A percentile compares a stretch with the other conserved stretches of the same genome.
These are phyloP conservation scores for Prunella vulgaris DNA, from an alignment of 257 asterid genomes.

Conservation along the genomic window DNA sequence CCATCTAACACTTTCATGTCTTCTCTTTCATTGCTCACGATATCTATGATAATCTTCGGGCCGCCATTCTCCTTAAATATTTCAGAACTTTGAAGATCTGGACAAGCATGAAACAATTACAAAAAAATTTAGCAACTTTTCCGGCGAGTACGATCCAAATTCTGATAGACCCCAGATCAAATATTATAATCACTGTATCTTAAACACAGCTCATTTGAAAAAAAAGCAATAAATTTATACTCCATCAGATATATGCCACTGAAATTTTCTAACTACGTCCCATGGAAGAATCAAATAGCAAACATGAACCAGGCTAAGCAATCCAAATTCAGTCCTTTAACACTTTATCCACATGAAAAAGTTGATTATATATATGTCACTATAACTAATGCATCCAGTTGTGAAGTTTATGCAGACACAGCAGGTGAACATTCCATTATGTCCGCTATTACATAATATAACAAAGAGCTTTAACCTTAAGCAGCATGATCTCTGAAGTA, in stretches of 20 bases:
- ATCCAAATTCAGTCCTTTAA: not conserved
- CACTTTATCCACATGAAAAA: not conserved
- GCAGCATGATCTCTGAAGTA: conserved; percentile 1
- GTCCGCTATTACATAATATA: not conserved
- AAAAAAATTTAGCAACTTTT: not conserved
- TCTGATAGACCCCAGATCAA: not conserved
- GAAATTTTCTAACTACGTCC: not conserved
- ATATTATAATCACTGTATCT: not conserved
- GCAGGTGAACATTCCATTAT: not conserved
- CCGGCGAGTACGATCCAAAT: not conserved
- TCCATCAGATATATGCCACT: not conserved
- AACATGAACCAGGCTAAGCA: not conserved
- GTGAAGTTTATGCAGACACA: not conserved
- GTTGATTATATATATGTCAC: not conserved
- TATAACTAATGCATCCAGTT: not conserved
- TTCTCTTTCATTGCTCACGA: conserved; percentile 45
- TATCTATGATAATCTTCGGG: conserved; percentile 51
- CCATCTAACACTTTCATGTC: conserved; percentile 53
- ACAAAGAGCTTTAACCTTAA: not conserved
- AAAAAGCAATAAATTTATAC: not conserved
- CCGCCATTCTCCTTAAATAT: conserved; percentile 63
- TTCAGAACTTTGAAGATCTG: conserved; percentile 88
- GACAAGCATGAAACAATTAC: conserved; percentile 10
- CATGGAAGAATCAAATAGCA: not conserved
- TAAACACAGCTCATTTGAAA: not conserved